Evolutionary conservation across 2,329 filamentous ascomycete species (phyloP), one percentile per base, ranked within the genome.

Genomic region (Aotearoamyces nothofagi): DNA sequence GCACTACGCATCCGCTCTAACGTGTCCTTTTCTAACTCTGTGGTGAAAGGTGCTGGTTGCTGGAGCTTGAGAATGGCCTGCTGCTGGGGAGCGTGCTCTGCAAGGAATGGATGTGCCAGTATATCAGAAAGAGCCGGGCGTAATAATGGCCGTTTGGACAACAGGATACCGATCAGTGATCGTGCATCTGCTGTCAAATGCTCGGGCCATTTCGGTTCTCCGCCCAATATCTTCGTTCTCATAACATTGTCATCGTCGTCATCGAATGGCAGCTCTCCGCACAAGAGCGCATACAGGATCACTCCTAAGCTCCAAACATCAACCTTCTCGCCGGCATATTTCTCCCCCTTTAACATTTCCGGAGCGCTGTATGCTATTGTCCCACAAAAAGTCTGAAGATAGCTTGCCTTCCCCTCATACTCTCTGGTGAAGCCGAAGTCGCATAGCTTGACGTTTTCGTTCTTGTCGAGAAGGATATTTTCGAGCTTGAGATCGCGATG

Each of bases 391-490:
- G 90, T 98, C 54, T 96, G 87, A 31, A 98, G 58, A 47, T 96
- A 87, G 51, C 86, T 96, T 16, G 82, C 71, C 44, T 92, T 84
- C 35, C 87, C 87, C 54, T 94, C 84, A 52, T 98, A 98, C 56
- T 98, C 90, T 40, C 90, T 69, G 8, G 90, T 98, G 50, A 98
- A 98, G 11, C 90, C 90, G 58, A 98, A 98, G 52, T 98, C 90
- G 41, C 92, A 87, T 35, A 98, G 60, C 57, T 98, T 98, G 42
- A 98, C 90, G 47, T 96, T 93, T 49, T 92, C 87, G 49, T 94
- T 68, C 53, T 92, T 96, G 58, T 98, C 90, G 41, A 98, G 67
- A 25, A 98, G 61, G 33, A 98, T 94, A 47, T 92, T 92, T 51
- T 98, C 90, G 45, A 98, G 66, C 55, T 98, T 98, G 31, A 98